Conservation (phyloP, 805 yeast species). For the Barnettozyma californica region DNA sequence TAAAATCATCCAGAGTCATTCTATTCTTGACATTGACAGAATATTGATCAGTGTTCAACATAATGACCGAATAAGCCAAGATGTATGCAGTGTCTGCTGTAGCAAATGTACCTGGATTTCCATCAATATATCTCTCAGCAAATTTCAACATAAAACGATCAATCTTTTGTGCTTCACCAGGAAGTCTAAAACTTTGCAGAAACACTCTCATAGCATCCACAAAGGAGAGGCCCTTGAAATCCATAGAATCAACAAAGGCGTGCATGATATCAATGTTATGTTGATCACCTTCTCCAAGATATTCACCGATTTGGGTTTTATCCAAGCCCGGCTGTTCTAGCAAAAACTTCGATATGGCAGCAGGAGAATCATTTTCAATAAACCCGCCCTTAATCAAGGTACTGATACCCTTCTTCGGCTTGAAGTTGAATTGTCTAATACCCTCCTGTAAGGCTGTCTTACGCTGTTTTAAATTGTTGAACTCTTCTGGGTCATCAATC, state of each 20-base stretch:
- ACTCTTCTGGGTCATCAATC: conserved; percentile 72
- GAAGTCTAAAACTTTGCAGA: conserved; percentile 84
- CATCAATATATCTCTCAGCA: conserved; percentile 86
- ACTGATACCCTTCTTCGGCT: conserved; percentile 76
- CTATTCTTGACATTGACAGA: conserved; percentile 78
- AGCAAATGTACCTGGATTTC: conserved; percentile 82
- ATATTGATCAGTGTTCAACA: conserved; percentile 93
- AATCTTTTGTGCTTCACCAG: conserved; percentile 97
- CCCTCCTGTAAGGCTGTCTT: conserved; percentile 80
- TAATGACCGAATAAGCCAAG: conserved; percentile 82
- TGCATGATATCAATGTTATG: conserved; percentile 82
- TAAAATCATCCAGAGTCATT: conserved; percentile 85
- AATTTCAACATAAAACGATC: conserved; percentile 96
- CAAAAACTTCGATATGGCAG: conserved; percentile 69
- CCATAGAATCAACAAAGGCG: conserved; percentile 84
- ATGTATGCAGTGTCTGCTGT: conserved; percentile 94
- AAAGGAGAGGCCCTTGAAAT: conserved; percentile 62
- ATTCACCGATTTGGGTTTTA: conserved; percentile 84
- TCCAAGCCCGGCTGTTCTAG: conserved; percentile 73
- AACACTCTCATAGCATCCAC: conserved; percentile 83
- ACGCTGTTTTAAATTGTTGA: conserved; percentile 76
- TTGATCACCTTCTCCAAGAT: conserved; percentile 82
- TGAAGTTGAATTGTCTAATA: conserved; percentile 71
- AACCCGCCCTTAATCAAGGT: conserved; percentile 59
- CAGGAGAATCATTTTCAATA: conserved; percentile 54